These are phyloP conservation scores for Porodaedalea pini DNA, from an alignment of 1,284 basidiomycete genomes.

Conservation along the genomic window DNA sequence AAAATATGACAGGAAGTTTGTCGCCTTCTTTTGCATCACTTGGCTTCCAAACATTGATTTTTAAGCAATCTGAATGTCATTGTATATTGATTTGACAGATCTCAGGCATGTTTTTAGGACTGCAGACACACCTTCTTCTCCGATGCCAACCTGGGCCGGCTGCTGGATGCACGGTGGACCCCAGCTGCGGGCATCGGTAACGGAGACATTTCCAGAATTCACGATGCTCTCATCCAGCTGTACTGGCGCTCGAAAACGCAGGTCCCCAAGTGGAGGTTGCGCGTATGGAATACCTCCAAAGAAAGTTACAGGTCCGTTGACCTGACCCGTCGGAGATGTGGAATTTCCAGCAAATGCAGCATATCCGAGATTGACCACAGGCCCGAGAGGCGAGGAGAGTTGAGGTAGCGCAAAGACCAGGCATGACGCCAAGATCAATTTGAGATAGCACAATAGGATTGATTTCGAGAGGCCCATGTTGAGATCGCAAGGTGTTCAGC, in stretches of 20 bases:
- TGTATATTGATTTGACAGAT: neutral
- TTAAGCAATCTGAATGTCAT: slow-evolving; percentile 43
- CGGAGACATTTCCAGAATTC: slow-evolving; percentile 20
- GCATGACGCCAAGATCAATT: too few species aligned
- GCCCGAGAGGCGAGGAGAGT: slow-evolving; percentile 25
- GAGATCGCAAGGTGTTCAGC: too few species aligned
- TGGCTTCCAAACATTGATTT: slow-evolving; percentile 52
- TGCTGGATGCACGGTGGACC: slow-evolving; percentile 41
- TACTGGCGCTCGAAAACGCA: slow-evolving; percentile 48
- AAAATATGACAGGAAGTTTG: slow-evolving; percentile 44
- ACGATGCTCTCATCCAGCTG: slow-evolving; percentile 39
- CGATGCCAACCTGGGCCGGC: slow-evolving; percentile 40
- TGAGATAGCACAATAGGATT: too few species aligned
- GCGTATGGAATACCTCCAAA: slow-evolving; percentile 54
- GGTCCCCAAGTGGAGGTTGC: slow-evolving; percentile 48
- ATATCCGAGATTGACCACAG: slow-evolving; percentile 48
- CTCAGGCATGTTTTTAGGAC: neutral
- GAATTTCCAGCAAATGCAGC: slow-evolving; percentile 43
- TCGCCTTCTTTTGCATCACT: slow-evolving; percentile 38
- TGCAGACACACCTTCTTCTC: slow-evolving; percentile 36
- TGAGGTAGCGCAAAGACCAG: too few species aligned
- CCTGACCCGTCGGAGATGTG: slow-evolving; percentile 36
- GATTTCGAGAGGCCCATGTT: too few species aligned
- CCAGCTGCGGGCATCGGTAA: slow-evolving; percentile 41
- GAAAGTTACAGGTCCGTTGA: slow-evolving; percentile 37